Evolutionary conservation across 495 filamentous ascomycete genomes (phyloP), one percentile per base, ranked within the genome.

Genomic region (Penicillium mononematosum): DNA sequence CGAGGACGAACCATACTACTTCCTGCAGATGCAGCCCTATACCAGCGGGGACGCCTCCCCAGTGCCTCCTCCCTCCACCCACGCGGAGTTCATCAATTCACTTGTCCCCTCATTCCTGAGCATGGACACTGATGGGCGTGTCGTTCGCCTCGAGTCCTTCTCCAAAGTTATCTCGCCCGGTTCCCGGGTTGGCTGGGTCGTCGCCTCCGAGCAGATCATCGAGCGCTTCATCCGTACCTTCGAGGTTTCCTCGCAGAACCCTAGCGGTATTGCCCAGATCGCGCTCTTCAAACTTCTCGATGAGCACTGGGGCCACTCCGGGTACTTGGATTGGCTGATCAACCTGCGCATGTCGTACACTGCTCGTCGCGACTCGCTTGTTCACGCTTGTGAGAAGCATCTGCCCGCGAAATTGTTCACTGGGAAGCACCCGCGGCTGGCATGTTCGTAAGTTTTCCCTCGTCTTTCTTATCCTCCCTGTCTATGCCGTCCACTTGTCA

Each of bases 1-100:
- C 58, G 93, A 98, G 73, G 93, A 98, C 69, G 93, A 98, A 68
- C 93, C 93, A n/a, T 96, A 96, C 73, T 98, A 97, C 74, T 98
- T 93, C 77, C 79, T 98, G 49, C 94, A 98, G 75, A 96, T 98
- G 91, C 84, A 90, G 67, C 85, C 90, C 1, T 94, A 92, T 72
- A 78, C 78, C 14, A 82, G 83, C 24, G 68, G 76, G 29, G 71
- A 79, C 50, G 69, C 72, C 19, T 70, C 76, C 4, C 74, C 82
- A 4, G 70, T 74, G 2, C 80, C 83, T 19, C 78, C 81, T 0
- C 83, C 85, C 3, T 62, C 75, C 9, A 81, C 72, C 14, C 81
- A 85, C 61, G 74, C 76, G 6, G 83, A 83, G 2, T 87, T 88
- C 68, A 77, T 88, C 61, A 71, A 78, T 46, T 74, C 76, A 4